Evolutionary conservation across 2,329 filamentous ascomycete genomes (phyloP), one percentile per base, ranked within the genome.

Genomic region (Bipolaris cookei): DNA sequence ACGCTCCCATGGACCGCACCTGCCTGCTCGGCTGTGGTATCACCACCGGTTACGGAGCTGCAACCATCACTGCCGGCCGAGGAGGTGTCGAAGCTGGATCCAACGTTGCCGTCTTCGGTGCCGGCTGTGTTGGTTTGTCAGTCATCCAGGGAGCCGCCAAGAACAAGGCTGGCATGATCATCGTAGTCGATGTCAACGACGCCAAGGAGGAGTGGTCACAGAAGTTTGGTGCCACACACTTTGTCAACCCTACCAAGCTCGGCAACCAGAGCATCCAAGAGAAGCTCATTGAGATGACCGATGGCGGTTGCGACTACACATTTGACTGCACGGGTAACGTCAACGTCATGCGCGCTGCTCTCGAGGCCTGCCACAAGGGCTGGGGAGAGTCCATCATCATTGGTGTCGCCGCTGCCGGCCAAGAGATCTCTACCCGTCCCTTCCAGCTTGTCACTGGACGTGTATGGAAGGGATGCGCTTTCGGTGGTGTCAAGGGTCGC

Each of bases 311-410:
- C 77, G 95, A 99, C 82, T 98, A 97, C 83, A 99, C 95, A 47
- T 99, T 99, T 76, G 95, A 99, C 83, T 98, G 95, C 85, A 99
- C 95, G 6, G 95, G 95, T 58, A 98, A 98, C 74, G 93, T 98
- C 51, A 86, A 88, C 68, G 95, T 99, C 54, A 99, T 97, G 95
- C 86, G 95, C 63, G 90, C 91, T 51, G 95, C 95, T 38, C 87
- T 99, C 59, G 94, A 99, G 83, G 93, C 95, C 46, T 98, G 93
- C 83, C 95, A 99, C 84, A 99, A 99, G 87, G 95, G 95, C 46
- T 99, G 95, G 95, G 95, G 95, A 72, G 87, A 97, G 84, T 96
- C 90, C 76, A 97, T 99, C 79, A 87, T 99, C 78, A 99, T 99
- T 72, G 95, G 95, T 78, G 95, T 99, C 64, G 94, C 94, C 60